Percentiles rank a stretch among this genome's conserved stretches.
These are phyloP conservation scores for Cryptococcus sp. DNA, from an alignment of 1,284 basidiomycete species.

Conservation along the genomic window DNA sequence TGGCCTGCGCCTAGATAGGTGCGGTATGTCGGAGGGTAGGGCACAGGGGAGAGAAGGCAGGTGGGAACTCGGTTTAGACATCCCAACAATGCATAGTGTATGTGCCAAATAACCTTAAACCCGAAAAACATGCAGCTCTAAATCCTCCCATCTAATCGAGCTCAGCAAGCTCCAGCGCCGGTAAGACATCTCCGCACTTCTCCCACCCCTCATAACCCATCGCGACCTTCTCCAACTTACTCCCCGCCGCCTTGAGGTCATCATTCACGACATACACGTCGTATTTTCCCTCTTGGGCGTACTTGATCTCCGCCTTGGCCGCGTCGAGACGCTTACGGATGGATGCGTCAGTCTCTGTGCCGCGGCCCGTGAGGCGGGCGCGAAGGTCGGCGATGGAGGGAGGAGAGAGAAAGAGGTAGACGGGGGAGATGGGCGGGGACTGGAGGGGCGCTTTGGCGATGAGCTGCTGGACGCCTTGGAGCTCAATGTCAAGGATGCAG, in stretches of 20 bases:
- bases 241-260: constrained; percentile 78
- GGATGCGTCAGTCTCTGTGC: constrained; percentile 76
- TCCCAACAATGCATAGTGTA: too few species aligned
- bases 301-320: constrained; percentile 79
- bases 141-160: constrained; percentile 20
- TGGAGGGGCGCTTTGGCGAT: constrained; percentile 60
- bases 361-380: constrained; percentile 68
- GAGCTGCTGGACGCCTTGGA: constrained; percentile 90
- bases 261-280: constrained; percentile 91
- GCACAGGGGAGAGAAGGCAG: too few species aligned
- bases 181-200: constrained; percentile 42
- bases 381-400: constrained; percentile 69
- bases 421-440: constrained; percentile 66
- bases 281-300: constrained; percentile 68
- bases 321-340: constrained; percentile 73
- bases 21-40: not conserved
- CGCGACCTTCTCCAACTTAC: constrained; percentile 61
- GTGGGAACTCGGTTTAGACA: too few species aligned
- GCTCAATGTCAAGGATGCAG: constrained; percentile 95
- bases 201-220: constrained; percentile 57
- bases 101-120: too few species aligned
- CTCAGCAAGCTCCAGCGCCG: constrained; percentile 36
- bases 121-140: not conserved
- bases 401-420: constrained; percentile 92
- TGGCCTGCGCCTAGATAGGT: constrained; percentile 23